Base-by-base conservation (phyloP, 257 asterid genomes). In the Gynochthodes officinalis region DNA sequence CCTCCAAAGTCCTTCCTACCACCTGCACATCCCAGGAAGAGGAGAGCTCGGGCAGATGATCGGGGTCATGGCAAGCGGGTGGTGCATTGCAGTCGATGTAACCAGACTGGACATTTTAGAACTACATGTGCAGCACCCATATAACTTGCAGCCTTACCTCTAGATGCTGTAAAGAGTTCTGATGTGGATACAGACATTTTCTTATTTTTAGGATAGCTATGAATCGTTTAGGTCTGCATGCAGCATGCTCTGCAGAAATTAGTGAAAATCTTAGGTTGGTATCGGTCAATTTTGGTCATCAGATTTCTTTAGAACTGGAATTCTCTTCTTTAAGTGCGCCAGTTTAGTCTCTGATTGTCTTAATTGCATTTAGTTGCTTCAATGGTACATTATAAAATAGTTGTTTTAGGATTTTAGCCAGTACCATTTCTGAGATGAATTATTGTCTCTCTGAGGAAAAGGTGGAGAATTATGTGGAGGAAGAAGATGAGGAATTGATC, bases 81-180 rank as follows among this genome's bases (percentile, higher is more conserved):
- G 11, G 95, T 86, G 79, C 93, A 77, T 66, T 88, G 96, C 77
- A 87, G 97, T 84, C 86, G 96, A 23, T 90, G 97, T 75, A 82
- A 87, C 71, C 93, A 88, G 82, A 82, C 93, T 1, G 96, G 97
- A 12, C 97, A 90, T 80, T 87, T 90, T 80, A 79, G 96, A 69
- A 90, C 97, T 13, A 89, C 97, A 4, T 88, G 97, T 73, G 84
- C 89, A 23, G 81, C 89, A 5, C 95, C 93, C 3, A 80, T 85
- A 67, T 90, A 81, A 80, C n/a, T 50, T 5, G 49, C 44, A 15
- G n/a, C 19, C 23, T 67, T 54, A 19, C 62, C 44, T 50, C 48
- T 37, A 33, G 9, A 35, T 73, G 46, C 73, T 82, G 84, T 78
- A 84, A 62, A 73, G 72, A 68, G 54, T 28, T 54, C 63, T 25